Evolutionary conservation across 2,329 filamentous ascomycete species (phyloP).

Genomic region (Claviceps pazoutovae): DNA sequence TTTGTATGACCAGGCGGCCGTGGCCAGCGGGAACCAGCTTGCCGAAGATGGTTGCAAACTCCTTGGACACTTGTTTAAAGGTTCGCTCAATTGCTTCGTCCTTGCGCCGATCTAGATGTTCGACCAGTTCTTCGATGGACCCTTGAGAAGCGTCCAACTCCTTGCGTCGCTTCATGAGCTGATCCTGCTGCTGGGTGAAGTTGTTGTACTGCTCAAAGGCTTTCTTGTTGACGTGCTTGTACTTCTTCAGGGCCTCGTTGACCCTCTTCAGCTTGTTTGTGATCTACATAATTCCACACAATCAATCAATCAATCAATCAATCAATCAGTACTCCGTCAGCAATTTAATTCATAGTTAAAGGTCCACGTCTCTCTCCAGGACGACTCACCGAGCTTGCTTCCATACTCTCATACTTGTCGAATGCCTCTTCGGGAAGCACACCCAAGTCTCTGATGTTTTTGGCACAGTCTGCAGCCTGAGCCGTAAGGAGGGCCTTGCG

Average conservation of each 20-base stretch:
- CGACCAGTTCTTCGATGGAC: constrained; percentile 85
- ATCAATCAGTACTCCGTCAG: constrained; percentile 2
- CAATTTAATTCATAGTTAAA: neutral
- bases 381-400: constrained; percentile 54
- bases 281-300: constrained; percentile 25
- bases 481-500: constrained; percentile 69
- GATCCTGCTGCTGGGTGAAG: constrained; percentile 85
- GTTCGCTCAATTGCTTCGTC: constrained; percentile 97
- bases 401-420: constrained; percentile 74
- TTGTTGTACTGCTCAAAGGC: constrained; percentile 98
- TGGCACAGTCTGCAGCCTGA: constrained; percentile 66
- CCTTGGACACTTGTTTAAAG: constrained; percentile 91
- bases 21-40: constrained; percentile 89
- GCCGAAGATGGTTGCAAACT: constrained; percentile 87
- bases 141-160: constrained; percentile 77
- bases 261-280: constrained; percentile 70
- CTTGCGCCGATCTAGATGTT: constrained; percentile 85
- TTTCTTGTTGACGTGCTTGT: constrained; percentile 97
- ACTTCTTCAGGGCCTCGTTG: constrained; percentile 88
- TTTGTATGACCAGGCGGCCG: constrained; percentile 83
- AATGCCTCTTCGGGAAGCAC: constrained; percentile 90
- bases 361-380: neutral
- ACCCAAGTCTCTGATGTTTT: constrained; percentile 84
- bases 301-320: constrained; percentile 10
- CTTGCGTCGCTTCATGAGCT: constrained; percentile 66